Evolutionary conservation across 805 yeast species (phyloP).

Genomic region (Teunomyces lycoperdinae): DNA sequence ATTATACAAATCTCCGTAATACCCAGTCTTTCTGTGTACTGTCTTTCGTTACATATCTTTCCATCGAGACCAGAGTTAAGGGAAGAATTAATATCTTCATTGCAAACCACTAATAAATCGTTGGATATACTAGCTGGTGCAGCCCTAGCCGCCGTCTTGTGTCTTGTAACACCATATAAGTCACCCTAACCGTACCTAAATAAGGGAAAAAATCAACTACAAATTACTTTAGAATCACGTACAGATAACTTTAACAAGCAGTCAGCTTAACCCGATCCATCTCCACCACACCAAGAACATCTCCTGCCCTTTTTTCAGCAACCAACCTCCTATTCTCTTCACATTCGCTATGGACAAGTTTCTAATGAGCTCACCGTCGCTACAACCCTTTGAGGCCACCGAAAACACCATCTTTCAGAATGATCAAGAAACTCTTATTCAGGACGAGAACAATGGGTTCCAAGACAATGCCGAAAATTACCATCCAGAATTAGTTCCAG

Average conservation of each 20-base stretch:
- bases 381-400: constrained; percentile 26
- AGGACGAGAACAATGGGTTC: not conserved
- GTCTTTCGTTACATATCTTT: not conserved
- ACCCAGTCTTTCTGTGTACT: not conserved
- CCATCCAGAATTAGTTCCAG: constrained; percentile 14
- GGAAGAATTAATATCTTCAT: not conserved
- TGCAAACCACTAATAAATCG: not conserved
- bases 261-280: not conserved
- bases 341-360: constrained; percentile 31
- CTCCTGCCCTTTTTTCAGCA: not conserved
- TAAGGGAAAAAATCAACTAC: not conserved
- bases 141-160: not conserved
- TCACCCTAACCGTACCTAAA: not conserved
- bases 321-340: not conserved
- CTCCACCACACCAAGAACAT: not conserved
- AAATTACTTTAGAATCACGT: not conserved
- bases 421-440: not conserved
- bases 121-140: not conserved
- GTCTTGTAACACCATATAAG: not conserved
- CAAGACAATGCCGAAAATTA: constrained; percentile 4
- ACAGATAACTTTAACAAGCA: constrained; percentile 1
- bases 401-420: constrained; percentile 7
- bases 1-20: not conserved
- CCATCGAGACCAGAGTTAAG: not conserved
- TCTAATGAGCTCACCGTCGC: constrained; percentile 40